These are phyloP conservation scores for Gonium pectorale DNA, from an alignment of 139 green algal genomes.

Conservation along the genomic window DNA sequence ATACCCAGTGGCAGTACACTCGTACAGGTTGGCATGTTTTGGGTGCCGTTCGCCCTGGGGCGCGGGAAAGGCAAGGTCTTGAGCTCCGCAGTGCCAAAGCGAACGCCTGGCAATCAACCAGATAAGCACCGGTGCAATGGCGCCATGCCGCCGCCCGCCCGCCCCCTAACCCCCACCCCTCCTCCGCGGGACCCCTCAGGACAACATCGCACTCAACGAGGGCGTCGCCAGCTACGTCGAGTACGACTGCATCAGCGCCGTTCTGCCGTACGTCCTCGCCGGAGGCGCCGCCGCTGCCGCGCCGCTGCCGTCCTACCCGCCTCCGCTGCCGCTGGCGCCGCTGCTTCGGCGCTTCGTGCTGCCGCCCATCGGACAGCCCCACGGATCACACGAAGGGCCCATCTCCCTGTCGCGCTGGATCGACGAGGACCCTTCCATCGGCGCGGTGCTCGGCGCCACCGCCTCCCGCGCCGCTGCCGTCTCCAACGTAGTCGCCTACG, in stretches of 20 bases:
- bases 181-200: conserved; percentile 19
- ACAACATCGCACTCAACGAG: conserved; percentile 24
- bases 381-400: neutral
- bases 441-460: neutral
- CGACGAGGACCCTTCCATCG: conserved; percentile 3
- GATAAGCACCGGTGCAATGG: too few relatives aligned
- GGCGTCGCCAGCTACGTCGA: conserved; percentile 29
- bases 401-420: neutral
- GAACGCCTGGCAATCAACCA: too few relatives aligned
- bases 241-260: conserved; percentile 17
- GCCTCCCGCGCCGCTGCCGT: neutral
- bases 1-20: too few relatives aligned
- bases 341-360: conserved; percentile 13
- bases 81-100: too few relatives aligned
- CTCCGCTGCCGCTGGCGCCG: neutral
- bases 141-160: too few relatives aligned
- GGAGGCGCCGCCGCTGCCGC: neutral
- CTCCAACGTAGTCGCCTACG: neutral
- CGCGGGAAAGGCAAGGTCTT: too few relatives aligned
- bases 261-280: conserved; percentile 4
- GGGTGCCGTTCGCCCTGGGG: too few relatives aligned
- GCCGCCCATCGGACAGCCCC: neutral
- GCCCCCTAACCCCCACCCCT: neutral
- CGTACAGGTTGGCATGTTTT: too few relatives aligned
- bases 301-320: neutral